Evolutionary conservation across 2,329 filamentous ascomycete genomes (phyloP), one percentile per base, ranked within the genome.

Genomic region (Colletotrichum cordylinicola): DNA sequence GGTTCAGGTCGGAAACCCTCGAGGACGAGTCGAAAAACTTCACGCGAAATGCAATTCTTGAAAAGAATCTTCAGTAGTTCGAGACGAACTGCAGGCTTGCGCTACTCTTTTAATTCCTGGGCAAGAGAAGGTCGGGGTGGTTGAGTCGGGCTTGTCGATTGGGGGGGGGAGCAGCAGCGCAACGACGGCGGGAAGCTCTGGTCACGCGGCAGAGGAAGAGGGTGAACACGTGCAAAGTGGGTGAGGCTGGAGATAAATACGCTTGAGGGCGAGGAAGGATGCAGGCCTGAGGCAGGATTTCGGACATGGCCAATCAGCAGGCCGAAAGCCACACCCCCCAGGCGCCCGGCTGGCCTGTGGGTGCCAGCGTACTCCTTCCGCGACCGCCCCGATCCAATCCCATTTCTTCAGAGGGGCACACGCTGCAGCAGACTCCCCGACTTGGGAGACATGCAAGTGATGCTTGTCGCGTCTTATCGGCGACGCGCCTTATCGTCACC

Each of bases 221-320:
- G 80, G 80, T 80, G 81, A 85, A 83, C 84, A 85, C 84, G 84
- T 85, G 84, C 83, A 84, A 82, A 76, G 80, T 82, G 82, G 80
- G 82, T 82, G 82, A 82, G 81, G 81, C 78, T 80, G 82, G 79
- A 79, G 80, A 83, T 84, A 83, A 83, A 83, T 83, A 83, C 77
- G 77, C 74, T 75, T 67, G 70, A 72, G 67, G 55, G 67, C 60
- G 70, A 71, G 52, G 37, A 61, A 69, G 55, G 35, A 56, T 48
- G 2, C 21, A 13, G 55, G 77, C 77, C 77, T 78, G 64, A 78
- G 77, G 77, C 77, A 78, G 64, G 29, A 55, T 6, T 6, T 8
- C 8, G 8, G 8, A 37, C 29, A 21, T 7, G 56, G 37, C 77
- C 77, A 78, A 78, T 78, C 48, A 71, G 52, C 43, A 72, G 33